Conservation (phyloP, 495 filamentous ascomycete species). For the Trichoderma parareesei region DNA sequence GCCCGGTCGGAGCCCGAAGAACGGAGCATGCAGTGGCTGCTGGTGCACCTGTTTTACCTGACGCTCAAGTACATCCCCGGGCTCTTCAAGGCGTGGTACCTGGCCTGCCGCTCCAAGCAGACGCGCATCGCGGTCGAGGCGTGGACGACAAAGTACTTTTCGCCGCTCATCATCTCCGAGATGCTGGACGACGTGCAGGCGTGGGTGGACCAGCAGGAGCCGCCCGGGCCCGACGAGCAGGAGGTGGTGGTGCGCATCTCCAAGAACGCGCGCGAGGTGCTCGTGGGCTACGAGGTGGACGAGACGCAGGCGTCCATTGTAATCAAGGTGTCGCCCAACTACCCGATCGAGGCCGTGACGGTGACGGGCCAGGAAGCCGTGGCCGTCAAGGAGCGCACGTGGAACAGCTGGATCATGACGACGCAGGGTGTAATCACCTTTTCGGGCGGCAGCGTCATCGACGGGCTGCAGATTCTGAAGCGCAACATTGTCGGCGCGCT, state of each 20-base stretch:
- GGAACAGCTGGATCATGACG: conserved; percentile 73
- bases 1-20: conserved; percentile 50
- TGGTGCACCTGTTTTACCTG: conserved; percentile 81
- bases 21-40: conserved; percentile 68
- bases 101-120: conserved; percentile 65
- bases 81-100: conserved; percentile 81
- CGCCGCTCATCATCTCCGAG: conserved; percentile 67
- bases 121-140: conserved; percentile 64
- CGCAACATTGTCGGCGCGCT: conserved; percentile 77
- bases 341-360: conserved; percentile 69
- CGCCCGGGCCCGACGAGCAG: conserved; percentile 54
- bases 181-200: conserved; percentile 60
- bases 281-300: conserved; percentile 76
- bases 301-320: conserved; percentile 72
- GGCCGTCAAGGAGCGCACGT: conserved; percentile 79
- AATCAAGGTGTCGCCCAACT: conserved; percentile 69
- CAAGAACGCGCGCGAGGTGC: conserved; percentile 60
- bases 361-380: conserved; percentile 75
- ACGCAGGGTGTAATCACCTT: conserved; percentile 93
- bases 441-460: conserved; percentile 71
- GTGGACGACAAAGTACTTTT: conserved; percentile 82
- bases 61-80: conserved; percentile 64
- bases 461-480: conserved; percentile 75
- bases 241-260: conserved; percentile 66
- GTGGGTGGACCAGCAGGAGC: conserved; percentile 56